These are phyloP conservation scores for Castanea mollissima DNA, from an alignment of 306 rosid genomes.

Conservation along the genomic window DNA sequence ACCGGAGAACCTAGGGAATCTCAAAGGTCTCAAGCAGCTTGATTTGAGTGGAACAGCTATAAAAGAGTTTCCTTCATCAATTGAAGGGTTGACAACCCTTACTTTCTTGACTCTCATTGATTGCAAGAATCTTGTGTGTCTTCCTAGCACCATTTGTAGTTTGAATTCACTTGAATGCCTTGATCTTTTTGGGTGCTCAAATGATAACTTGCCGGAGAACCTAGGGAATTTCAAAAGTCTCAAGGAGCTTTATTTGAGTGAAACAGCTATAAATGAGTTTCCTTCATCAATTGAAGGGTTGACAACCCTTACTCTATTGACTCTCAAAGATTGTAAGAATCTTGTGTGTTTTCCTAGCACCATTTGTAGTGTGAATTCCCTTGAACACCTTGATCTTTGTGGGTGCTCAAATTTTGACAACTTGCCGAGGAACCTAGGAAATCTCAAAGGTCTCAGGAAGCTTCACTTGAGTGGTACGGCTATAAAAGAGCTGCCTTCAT, in stretches of 20 bases:
- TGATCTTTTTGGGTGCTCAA: not conserved
- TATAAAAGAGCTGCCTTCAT: not conserved
- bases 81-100: no score
- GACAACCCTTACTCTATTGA: no score
- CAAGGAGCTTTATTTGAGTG: conserved; percentile 4
- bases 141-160: no score
- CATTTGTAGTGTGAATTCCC: no score
- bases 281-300: no score
- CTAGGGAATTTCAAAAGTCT: conserved; percentile 36
- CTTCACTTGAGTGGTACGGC: conserved; percentile 2
- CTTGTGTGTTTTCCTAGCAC: no score
- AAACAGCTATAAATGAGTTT: not conserved
- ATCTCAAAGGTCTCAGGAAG: conserved; percentile 29
- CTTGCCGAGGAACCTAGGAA: conserved; percentile 35
- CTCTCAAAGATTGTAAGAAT: no score
- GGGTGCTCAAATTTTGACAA: conserved; percentile 24
- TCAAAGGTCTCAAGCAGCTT: no score
- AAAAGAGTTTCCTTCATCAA: not conserved
- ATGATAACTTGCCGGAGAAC: conserved; percentile 35
- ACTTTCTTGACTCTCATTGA: fast-evolving
- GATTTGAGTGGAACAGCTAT: not conserved
- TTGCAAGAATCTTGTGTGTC: no score
- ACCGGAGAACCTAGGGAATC: no score
- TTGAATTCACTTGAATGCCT: no score
- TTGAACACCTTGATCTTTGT: no score